Conservation (phyloP, 2,329 filamentous ascomycete species). For the Monosporascus sp. region DNA sequence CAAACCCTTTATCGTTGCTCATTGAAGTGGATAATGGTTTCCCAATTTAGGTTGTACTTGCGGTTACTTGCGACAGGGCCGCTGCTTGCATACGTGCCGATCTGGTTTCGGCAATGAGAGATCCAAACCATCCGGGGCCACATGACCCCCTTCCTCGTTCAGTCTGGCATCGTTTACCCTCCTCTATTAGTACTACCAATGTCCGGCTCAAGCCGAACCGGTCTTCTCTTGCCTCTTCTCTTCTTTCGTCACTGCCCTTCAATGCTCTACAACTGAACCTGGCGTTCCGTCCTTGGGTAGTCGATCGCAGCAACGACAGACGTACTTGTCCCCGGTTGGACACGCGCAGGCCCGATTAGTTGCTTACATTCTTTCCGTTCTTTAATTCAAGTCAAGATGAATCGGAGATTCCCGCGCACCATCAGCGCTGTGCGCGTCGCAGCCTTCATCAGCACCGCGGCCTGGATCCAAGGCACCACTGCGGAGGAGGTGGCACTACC, state of each 20-base stretch:
- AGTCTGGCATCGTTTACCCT: neutral
- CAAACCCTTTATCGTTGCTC: no score
- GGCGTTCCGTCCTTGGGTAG: neutral
- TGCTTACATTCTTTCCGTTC: constrained; percentile 2
- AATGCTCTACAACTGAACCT: neutral
- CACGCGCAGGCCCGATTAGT: neutral
- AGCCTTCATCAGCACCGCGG: constrained; percentile 19
- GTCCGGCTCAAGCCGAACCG: no score
- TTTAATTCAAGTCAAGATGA: constrained; percentile 8
- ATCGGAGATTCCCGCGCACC: constrained; percentile 16
- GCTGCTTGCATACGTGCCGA: neutral
- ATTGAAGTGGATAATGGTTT: neutral
- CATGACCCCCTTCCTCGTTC: neutral
- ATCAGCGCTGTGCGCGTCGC: constrained; percentile 21
- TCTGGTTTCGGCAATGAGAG: neutral
- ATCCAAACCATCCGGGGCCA: neutral
- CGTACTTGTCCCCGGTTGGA: neutral
- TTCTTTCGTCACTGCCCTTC: neutral
- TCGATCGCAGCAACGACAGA: neutral
- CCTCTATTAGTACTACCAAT: no score
- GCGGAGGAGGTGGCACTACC: constrained; percentile 14
- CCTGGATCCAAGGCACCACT: constrained; percentile 17
- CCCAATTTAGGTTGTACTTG: neutral
- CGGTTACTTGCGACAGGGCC: neutral
- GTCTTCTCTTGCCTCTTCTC: neutral